Evolutionary conservation across 23 red algal species (phyloP).

Genomic region (Gracilaria domingensis): DNA sequence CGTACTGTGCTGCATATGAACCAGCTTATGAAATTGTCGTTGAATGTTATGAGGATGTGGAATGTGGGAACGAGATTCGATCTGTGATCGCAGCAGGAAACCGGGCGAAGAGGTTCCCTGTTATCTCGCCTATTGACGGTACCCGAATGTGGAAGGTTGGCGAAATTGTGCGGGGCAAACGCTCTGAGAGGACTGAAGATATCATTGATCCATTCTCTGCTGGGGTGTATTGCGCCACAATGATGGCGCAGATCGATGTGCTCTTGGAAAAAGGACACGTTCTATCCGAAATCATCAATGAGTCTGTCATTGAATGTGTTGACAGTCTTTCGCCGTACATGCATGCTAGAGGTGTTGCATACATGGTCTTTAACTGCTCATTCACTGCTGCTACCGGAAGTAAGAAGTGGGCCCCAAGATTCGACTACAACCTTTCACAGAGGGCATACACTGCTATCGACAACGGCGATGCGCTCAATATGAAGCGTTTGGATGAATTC

Average conservation of each 20-base stretch:
- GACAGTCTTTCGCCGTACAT: slow-evolving; percentile 98
- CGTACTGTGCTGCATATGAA: slow-evolving; percentile 91
- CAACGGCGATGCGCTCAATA: slow-evolving; percentile 75
- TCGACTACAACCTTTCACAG: slow-evolving; percentile 97
- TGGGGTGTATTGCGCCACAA: slow-evolving; percentile 95
- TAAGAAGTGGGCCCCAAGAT: slow-evolving; percentile 98
- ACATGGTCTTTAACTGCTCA: slow-evolving; percentile 99
- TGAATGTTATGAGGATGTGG: slow-evolving; percentile 99
- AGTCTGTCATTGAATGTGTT: slow-evolving; percentile 99
- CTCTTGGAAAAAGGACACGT: slow-evolving; percentile 95
- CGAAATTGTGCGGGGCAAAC: slow-evolving; percentile 77
- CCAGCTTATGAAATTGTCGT: slow-evolving; percentile 96
- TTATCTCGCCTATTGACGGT: slow-evolving; percentile 94
- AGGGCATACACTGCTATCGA: slow-evolving; percentile 90
- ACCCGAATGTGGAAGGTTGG: slow-evolving; percentile 98
- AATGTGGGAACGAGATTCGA: slow-evolving; percentile 93
- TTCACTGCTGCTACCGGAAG: slow-evolving; percentile 88
- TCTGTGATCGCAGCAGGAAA: slow-evolving; percentile 90
- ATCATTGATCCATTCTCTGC: slow-evolving; percentile 93
- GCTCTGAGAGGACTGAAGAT: slow-evolving; percentile 41
- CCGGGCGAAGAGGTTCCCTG: slow-evolving; percentile 80
- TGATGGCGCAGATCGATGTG: slow-evolving; percentile 99
- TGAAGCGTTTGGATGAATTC: slow-evolving; percentile 80
- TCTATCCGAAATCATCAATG: slow-evolving; percentile 96
- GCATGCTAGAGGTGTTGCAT: slow-evolving; percentile 97